phyloP scores from a whole-genome alignment of 768 basidiomycete genomes.

The Leccinum barrowsii region DNA sequence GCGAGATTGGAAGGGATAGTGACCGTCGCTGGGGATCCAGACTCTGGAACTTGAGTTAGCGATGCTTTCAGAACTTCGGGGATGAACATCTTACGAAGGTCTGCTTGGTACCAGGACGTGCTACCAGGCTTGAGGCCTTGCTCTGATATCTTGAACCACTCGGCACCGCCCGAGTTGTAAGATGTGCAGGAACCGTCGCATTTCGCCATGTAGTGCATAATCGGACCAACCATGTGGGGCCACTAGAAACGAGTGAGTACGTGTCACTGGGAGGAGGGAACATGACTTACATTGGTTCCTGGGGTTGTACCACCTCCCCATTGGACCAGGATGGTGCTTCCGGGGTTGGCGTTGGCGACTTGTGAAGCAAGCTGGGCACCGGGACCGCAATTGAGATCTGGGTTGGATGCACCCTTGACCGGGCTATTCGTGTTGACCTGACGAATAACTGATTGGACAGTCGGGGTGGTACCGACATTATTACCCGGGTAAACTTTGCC shows the following conservation, averaged over 20 bases:
- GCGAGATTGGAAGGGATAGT: constrained; percentile 49
- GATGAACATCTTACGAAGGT: constrained; percentile 38
- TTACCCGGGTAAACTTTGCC: constrained; percentile 30
- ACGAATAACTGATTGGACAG: constrained; percentile 38
- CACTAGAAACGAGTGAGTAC: constrained; percentile 28
- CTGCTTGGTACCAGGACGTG: constrained; percentile 45
- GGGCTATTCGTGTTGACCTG: constrained; percentile 42
- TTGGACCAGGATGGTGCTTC: constrained; percentile 47
- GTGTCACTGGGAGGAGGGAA: neutral
- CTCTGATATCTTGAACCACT: constrained; percentile 77
- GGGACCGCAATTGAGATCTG: constrained; percentile 55
- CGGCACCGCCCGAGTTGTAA: constrained; percentile 50
- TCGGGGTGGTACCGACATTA: constrained; percentile 23
- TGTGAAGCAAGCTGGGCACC: constrained; percentile 45
- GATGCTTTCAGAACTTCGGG: neutral
- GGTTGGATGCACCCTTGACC: constrained; percentile 54
- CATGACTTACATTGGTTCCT: constrained; percentile 23
- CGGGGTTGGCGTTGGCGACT: constrained; percentile 54
- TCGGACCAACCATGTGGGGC: constrained; percentile 59
- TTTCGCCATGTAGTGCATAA: constrained; percentile 68
- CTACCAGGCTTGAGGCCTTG: constrained; percentile 37
- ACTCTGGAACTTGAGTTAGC: constrained; percentile 24
- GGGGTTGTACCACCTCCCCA: constrained; percentile 47
- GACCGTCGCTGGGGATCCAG: constrained; percentile 37
- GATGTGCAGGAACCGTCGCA: constrained; percentile 56